Conservation (phyloP, 257 asterid genomes). For the Rehmannia glutinosa region DNA sequence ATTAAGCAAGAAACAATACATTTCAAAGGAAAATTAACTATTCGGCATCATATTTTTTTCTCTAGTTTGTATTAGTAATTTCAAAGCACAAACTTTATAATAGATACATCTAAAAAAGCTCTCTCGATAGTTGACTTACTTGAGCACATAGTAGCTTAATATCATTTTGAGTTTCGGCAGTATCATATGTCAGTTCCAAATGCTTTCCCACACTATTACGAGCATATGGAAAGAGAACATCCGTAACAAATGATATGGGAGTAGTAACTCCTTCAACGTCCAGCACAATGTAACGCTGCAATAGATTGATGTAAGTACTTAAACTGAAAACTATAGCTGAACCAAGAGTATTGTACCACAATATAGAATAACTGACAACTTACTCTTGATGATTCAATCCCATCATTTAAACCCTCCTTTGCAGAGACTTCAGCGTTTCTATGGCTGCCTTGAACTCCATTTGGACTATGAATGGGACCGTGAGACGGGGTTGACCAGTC, state of each 20-base stretch:
- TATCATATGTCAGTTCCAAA: conserved; percentile 70
- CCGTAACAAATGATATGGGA: conserved; percentile 86
- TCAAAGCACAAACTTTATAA: neutral
- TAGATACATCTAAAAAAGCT: neutral
- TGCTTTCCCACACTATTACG: conserved; percentile 87
- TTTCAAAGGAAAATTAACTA: neutral
- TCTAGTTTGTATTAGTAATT: neutral
- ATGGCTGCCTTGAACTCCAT: conserved; percentile 26
- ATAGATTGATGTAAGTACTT: neutral
- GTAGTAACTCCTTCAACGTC: conserved; percentile 99
- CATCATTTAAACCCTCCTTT: conserved; percentile 33
- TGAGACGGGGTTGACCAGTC: conserved; percentile 86
- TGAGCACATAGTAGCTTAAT: conserved; percentile 71
- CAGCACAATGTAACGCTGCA: conserved; percentile 82
- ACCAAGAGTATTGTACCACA: neutral
- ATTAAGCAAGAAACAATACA: neutral
- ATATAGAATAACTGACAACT: conserved; percentile 15
- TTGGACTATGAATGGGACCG: conserved; percentile 46
- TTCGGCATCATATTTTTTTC: neutral
- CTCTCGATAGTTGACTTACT: conserved; percentile 58
- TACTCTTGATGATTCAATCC: conserved; percentile 55
- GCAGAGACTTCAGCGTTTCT: conserved; percentile 28
- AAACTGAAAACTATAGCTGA: conserved; percentile 5
- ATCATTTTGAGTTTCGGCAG: conserved; percentile 80
- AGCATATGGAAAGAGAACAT: conserved; percentile 93